phyloP scores from a whole-genome alignment of 2,329 filamentous ascomycete genomes.

The Venturia asperata region DNA sequence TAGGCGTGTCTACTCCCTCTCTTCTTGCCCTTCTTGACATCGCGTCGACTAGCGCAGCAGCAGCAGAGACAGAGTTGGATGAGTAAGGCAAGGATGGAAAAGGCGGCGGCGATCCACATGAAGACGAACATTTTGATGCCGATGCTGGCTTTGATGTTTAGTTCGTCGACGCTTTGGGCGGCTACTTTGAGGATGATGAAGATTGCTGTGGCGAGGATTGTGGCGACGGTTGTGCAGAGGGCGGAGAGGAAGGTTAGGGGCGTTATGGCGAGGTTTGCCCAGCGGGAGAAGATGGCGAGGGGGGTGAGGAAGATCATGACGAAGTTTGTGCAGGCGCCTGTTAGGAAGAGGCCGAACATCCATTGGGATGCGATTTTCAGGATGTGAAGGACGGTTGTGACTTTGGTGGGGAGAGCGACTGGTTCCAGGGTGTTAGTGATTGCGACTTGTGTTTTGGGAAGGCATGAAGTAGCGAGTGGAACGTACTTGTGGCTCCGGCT shows the following conservation, averaged over 20 bases:
- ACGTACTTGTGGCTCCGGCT: slow-evolving; percentile 65
- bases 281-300: slow-evolving; percentile 46
- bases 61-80: slow-evolving; percentile 72
- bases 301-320: slow-evolving; percentile 61
- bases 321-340: slow-evolving; percentile 61
- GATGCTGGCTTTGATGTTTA: slow-evolving; percentile 68
- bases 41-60: slow-evolving; percentile 57
- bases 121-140: slow-evolving; percentile 73
- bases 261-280: slow-evolving; percentile 58
- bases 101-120: slow-evolving; percentile 75
- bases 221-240: slow-evolving; percentile 60
- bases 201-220: slow-evolving; percentile 67
- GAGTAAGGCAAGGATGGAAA: slow-evolving; percentile 56
- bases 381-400: slow-evolving; percentile 62
- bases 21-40: slow-evolving; percentile 45
- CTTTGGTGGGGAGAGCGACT: slow-evolving; percentile 69
- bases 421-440: slow-evolving; percentile 15
- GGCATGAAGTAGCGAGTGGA: background rate
- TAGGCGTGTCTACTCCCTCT: slow-evolving; percentile 31
- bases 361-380: slow-evolving; percentile 67
- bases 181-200: slow-evolving; percentile 70
- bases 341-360: slow-evolving; percentile 87
- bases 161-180: slow-evolving; percentile 58
- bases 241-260: slow-evolving; percentile 61
- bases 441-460: background rate